phyloP scores from a whole-genome alignment of 257 asterid species.

The Solanum infundibuliforme region DNA sequence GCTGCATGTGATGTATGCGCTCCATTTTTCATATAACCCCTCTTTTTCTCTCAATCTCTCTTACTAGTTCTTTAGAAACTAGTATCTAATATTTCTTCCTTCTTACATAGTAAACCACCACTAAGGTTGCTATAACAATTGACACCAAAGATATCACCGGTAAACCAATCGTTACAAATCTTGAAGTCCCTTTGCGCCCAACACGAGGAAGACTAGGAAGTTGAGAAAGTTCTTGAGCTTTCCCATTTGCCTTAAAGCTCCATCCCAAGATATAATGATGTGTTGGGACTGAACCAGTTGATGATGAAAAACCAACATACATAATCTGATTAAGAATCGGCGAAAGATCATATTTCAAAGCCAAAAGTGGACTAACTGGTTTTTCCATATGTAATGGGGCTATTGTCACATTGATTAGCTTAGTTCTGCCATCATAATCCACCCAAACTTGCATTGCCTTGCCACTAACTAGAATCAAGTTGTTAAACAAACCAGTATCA shows the following conservation, averaged over 20 bases:
- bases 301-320: slow-evolving; percentile 58
- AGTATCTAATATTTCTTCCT: slow-evolving; percentile 18
- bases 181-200: slow-evolving; percentile 18
- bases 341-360: slow-evolving; percentile 26
- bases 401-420: slow-evolving; percentile 26
- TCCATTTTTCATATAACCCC: too few species aligned
- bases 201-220: slow-evolving; percentile 46
- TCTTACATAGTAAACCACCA: slow-evolving; percentile 11
- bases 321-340: slow-evolving; percentile 19
- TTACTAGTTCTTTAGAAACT: too few species aligned
- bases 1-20: too few species aligned
- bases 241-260: slow-evolving; percentile 39
- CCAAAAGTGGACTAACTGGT: slow-evolving; percentile 35
- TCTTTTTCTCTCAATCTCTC: too few species aligned
- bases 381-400: slow-evolving; percentile 23
- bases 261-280: slow-evolving; percentile 57
- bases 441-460: slow-evolving; percentile 43
- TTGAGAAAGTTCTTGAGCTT: slow-evolving; percentile 22
- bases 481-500: slow-evolving; percentile 1
- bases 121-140: not conserved
- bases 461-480: slow-evolving; percentile 31
- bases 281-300: slow-evolving; percentile 31
- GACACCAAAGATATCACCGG: slow-evolving; percentile 12
- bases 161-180: slow-evolving; percentile 19
- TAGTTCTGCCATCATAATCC: slow-evolving; percentile 23